Percentiles rank a stretch among this genome's conserved stretches.
phyloP scores from a whole-genome alignment of 441 rosid species.

The Populus tomentosa region DNA sequence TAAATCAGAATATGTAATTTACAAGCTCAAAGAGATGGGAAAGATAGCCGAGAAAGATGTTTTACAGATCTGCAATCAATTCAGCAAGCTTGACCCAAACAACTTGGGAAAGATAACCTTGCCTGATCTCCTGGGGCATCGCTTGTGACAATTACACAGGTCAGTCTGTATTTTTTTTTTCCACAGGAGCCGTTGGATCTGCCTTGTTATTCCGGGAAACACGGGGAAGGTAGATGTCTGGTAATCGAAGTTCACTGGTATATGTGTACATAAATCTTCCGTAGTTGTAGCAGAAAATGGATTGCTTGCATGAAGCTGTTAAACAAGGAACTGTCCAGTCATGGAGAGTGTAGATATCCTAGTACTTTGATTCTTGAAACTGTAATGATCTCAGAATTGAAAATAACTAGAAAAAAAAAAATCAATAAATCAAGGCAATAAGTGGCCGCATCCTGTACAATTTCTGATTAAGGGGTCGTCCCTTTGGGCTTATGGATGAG shows the following conservation, averaged over 20 bases:
- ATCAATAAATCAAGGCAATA: not conserved
- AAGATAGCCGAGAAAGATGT: slow-evolving; percentile 77
- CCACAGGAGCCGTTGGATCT: not conserved
- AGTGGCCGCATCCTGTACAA: not conserved
- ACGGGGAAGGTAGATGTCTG: not conserved
- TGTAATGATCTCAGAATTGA: not conserved
- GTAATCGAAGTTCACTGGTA: not conserved
- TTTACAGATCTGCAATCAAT: slow-evolving; percentile 61
- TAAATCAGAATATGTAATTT: slow-evolving; percentile 86
- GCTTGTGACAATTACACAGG: slow-evolving; percentile 18
- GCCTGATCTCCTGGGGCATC: slow-evolving; percentile 57
- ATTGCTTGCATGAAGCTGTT: not conserved
- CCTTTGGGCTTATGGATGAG: not conserved
- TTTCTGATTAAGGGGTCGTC: not conserved
- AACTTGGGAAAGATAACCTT: slow-evolving; percentile 80
- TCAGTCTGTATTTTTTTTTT: not conserved
- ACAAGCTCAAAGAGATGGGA: slow-evolving; percentile 94
- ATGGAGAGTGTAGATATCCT: not conserved
- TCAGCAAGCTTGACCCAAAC: slow-evolving; percentile 68
- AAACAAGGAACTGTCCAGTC: slow-evolving; percentile 4
- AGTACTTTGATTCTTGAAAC: not conserved
- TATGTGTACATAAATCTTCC: not conserved
- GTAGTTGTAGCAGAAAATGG: not conserved
- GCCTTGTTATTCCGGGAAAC: not conserved
- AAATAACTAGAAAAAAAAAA: too few relatives aligned